These are phyloP conservation scores for Fallopia convolvulus DNA, from an alignment of 148 eudicot genomes.

Conservation along the genomic window DNA sequence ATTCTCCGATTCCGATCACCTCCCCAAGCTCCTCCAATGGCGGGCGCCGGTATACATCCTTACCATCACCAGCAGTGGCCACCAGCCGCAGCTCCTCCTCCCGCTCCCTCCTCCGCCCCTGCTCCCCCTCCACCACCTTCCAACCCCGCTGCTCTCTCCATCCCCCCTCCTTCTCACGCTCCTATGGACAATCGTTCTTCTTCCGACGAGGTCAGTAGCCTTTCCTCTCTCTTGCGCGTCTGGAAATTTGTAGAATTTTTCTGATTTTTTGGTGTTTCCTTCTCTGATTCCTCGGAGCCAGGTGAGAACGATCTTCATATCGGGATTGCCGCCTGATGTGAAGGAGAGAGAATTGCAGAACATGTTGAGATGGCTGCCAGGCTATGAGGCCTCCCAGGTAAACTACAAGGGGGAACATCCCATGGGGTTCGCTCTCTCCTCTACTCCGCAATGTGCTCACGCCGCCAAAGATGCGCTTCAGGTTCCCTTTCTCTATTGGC, in stretches of 20 bases:
- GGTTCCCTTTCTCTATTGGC: constrained; percentile 23
- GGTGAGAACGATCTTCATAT: constrained; percentile 84
- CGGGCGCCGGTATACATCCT: constrained; percentile 55
- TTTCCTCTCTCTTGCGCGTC: neutral
- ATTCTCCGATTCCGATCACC: neutral
- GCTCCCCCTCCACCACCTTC: constrained; percentile 31
- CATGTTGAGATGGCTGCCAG: constrained; percentile 83
- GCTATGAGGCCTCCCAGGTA: constrained; percentile 97
- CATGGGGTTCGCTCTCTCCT: constrained; percentile 82
- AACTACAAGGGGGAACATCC: constrained; percentile 85
- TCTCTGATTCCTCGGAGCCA: constrained; percentile 5
- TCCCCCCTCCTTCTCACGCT: constrained; percentile 23
- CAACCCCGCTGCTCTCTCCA: constrained; percentile 17
- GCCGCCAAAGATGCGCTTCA: constrained; percentile 92
- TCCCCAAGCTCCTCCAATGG: constrained; percentile 24
- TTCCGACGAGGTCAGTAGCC: constrained; percentile 31
- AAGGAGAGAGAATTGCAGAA: constrained; percentile 90
- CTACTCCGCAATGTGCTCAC: constrained; percentile 61
- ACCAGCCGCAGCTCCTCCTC: constrained; percentile 27
- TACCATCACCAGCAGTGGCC: constrained; percentile 46
- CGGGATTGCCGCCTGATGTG: constrained; percentile 88
- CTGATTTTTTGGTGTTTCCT: neutral
- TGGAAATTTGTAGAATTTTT: neutral
- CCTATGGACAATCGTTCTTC: constrained; percentile 16
- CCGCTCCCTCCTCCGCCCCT: constrained; percentile 21